Base-by-base conservation (phyloP, 306 rosid species). In the Cucurbita pepo region DNA sequence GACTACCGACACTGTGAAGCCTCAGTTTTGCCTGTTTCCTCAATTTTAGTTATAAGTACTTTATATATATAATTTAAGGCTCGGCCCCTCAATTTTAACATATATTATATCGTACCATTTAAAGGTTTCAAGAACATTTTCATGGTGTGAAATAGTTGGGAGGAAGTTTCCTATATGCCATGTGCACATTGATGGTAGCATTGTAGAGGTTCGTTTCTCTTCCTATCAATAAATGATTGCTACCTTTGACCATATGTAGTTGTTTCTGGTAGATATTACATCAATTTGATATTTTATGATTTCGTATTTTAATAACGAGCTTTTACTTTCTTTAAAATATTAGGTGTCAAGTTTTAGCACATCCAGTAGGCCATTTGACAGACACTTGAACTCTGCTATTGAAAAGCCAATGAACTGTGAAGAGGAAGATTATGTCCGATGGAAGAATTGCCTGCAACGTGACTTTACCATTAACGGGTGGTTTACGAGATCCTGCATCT, bases 401-500 rank as follows among this genome's bases (percentile, higher is more conserved):
- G 76, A 79, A 62, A 81, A 82, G 72, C 84, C 91, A 40, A 16
- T 34, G 52, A 82, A 71, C 75, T 85, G 80, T 77, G 91, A 90
- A 7, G 86, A 87, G 76, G 79, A 81, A 77, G 98, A 93, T 77
- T 84, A 78, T 78, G 82, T 87, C 73, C 96, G 91, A 53, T 90
- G 96, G 96, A 88, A 79, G 80, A 87, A 93, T 81, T 93, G 97
- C 76, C 72, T 85, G 82, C 87, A 75, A 34, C 85, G 96, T 54
- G 98, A 93, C 85, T 93, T 93, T 61, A 93, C 98, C 15, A 88
- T 93, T 79, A 93, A 90, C 6, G 96, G 98, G 97, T 93, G 77
- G 88, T 56, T 77, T 66, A 76, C 74, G 56, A 22, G 58, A 79
- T 80, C 80, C 75, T 74, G 71, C 62, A 54, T 86, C 78, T 75